These are phyloP conservation scores for Citrus hindsii DNA, from an alignment of 345 rosid species.

Conservation along the genomic window DNA sequence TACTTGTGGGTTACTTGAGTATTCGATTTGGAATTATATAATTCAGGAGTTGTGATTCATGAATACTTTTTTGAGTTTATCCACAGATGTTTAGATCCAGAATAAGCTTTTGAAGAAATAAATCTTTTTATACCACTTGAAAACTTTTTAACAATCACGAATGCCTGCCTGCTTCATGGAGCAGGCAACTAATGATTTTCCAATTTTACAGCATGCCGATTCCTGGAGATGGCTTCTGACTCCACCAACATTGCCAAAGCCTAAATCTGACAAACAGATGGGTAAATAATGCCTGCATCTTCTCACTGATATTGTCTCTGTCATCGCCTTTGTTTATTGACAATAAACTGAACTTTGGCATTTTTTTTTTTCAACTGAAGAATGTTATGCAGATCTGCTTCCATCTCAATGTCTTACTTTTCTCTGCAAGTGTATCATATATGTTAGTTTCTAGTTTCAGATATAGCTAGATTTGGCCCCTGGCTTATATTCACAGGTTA, in stretches of 20 bases:
- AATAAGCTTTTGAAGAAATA: not conserved
- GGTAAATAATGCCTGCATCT: constrained; percentile 5
- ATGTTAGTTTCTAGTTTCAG: not conserved
- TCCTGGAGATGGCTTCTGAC: not conserved
- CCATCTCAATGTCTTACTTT: not conserved
- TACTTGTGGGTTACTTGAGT: not conserved
- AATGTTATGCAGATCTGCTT: not conserved
- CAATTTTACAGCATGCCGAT: not conserved
- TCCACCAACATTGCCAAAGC: not conserved
- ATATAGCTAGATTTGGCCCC: too few species aligned
- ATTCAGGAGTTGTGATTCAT: not conserved
- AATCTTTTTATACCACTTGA: not conserved
- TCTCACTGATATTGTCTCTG: not conserved
- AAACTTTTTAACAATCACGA: not conserved
- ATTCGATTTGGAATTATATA: not conserved
- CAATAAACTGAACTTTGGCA: not conserved
- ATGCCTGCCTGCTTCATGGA: not conserved
- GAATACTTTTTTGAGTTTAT: not conserved
- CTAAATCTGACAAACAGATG: not conserved
- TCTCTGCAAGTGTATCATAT: not conserved
- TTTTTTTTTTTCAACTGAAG: not conserved
- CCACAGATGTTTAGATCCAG: not conserved
- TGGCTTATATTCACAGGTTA: too few species aligned
- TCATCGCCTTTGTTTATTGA: too few species aligned
- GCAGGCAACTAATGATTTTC: not conserved